phyloP scores from a whole-genome alignment of 2,329 filamentous ascomycete genomes.

The Fusarium sp. region DNA sequence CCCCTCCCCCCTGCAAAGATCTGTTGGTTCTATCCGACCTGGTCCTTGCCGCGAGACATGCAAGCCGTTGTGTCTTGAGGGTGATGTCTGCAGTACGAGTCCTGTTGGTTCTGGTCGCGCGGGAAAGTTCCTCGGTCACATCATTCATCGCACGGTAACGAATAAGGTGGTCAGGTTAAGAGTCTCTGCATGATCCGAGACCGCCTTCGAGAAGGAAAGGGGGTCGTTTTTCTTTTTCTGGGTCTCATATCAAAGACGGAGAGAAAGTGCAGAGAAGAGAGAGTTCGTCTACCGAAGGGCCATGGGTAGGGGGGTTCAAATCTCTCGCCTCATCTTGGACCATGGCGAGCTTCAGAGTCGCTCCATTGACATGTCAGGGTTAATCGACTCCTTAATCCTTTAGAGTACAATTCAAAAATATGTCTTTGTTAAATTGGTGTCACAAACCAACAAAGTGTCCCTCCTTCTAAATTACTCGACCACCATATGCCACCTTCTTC shows the following conservation, averaged over 20 bases:
- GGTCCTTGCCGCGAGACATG: slow-evolving; percentile 1
- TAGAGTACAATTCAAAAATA: background rate
- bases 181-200: background rate
- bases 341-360: background rate
- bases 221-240: background rate
- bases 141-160: slow-evolving; percentile 1
- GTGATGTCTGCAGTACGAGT: background rate
- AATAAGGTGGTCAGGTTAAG: background rate
- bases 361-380: background rate
- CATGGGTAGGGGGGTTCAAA: background rate
- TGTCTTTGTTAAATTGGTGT: background rate
- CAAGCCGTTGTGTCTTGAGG: background rate
- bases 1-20: background rate
- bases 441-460: background rate
- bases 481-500: background rate
- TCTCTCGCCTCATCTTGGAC: background rate
- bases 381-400: background rate
- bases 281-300: background rate
- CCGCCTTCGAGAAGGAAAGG: background rate
- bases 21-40: background rate
- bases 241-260: background rate
- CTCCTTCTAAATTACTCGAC: background rate
- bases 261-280: background rate
- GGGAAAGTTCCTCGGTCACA: background rate
- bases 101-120: background rate